Evolutionary conservation across 1,284 basidiomycete genomes (phyloP), one percentile per base, ranked within the genome.

Genomic region (Phlebopus sp.): DNA sequence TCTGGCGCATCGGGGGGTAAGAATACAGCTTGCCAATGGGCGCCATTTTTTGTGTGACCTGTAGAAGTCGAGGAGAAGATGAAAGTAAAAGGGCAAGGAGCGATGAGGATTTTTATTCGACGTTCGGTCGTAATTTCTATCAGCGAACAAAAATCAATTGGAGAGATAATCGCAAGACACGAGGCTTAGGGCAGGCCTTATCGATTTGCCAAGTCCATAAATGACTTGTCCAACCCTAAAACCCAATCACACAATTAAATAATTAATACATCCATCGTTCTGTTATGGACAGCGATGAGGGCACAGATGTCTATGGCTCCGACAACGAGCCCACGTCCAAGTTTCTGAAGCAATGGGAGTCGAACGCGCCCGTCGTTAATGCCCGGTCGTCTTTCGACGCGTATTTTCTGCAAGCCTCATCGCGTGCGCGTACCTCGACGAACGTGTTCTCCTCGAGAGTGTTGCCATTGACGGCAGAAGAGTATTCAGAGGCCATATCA

Each of bases 371-470:
- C 46, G 37, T 40, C 44, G 17, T 54, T 42, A 40, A 43, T 19
- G 49, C 40, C 14, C 72, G 74, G 42, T 77, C 84, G 14, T 68
- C 77, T 60, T 91, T 92, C 46, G 93, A 97, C 69, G 79, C 82
- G 13, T 97, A 94, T 69, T 92, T 97, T 62, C 74, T 78, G 14
- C 76, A 82, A 43, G 73, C 79, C 18, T 72, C 82, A 8, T 76
- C 83, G 34, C 75, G 84, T 13, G 68, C 80, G 1, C 77, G 79
- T 49, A 93, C 91, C 18, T 91, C 89, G 13, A 72, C 82, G 49
- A 84, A 84, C 59, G 78, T 89, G 40, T 91, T 91, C 64, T 89
- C 91, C 0, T 68, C 81, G 14, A 74, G 84, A 18, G 76, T 89
- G 21, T 74, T 81, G 11, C 87, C 91, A 0, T 73, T 90, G 34